These are phyloP conservation scores for Dothidotthia symphoricarpi DNA, from an alignment of 2,329 filamentous ascomycete genomes.

Conservation along the genomic window DNA sequence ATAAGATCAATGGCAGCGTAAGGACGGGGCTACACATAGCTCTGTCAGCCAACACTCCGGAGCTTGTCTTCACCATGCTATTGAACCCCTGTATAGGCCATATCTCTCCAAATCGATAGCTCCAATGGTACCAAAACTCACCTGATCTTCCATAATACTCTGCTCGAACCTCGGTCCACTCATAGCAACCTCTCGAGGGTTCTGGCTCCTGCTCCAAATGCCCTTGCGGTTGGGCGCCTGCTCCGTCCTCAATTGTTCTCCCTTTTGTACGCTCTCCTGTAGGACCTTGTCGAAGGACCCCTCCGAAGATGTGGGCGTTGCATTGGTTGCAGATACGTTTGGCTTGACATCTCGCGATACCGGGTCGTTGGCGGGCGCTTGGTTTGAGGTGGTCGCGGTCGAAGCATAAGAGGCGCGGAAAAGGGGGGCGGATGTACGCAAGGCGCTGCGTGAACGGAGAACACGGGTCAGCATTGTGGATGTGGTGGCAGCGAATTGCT, in stretches of 20 bases:
- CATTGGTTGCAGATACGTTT: constrained; percentile 63
- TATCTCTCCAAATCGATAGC: neutral
- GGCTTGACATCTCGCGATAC: constrained; percentile 49
- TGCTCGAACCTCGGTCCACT: constrained; percentile 93
- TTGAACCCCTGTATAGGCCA: neutral
- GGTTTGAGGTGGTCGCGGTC: constrained; percentile 51
- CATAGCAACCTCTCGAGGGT: constrained; percentile 80
- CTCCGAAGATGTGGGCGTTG: constrained; percentile 52
- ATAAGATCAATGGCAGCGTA: constrained; percentile 91
- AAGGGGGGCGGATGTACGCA: constrained; percentile 25
- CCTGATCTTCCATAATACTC: constrained; percentile 90
- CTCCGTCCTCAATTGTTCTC: constrained; percentile 57
- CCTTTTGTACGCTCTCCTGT: constrained; percentile 55
- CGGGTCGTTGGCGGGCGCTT: constrained; percentile 65
- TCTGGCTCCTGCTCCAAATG: constrained; percentile 85
- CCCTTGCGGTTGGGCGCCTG: constrained; percentile 85
- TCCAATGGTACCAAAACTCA: constrained; percentile 47
- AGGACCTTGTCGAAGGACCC: constrained; percentile 53
- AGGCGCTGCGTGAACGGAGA: constrained; percentile 29
- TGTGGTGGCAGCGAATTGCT: neutral
- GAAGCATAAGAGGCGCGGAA: constrained; percentile 26
- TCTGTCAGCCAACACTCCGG: constrained; percentile 19
- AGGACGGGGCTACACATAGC: constrained; percentile 69
- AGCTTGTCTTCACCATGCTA: neutral
- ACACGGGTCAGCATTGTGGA: constrained; percentile 27